Conservation (phyloP, 106 monocot genomes). For the Iris macrosiphon region DNA sequence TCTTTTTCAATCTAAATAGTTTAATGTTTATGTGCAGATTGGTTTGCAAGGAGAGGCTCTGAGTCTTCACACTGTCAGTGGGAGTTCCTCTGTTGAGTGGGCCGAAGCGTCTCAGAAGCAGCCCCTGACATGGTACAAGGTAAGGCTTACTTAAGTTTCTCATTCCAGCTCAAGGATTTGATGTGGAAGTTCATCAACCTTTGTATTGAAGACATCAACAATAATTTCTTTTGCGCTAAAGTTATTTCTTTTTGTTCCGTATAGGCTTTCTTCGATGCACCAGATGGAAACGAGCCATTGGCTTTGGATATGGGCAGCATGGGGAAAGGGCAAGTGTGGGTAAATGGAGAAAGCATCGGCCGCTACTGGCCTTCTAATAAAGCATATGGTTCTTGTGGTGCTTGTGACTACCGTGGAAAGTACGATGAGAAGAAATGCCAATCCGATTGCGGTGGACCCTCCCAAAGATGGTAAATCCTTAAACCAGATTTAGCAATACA, state of each 20-base stretch:
- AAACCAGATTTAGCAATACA: neutral
- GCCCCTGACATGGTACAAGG: constrained; percentile 76
- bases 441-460: constrained; percentile 47
- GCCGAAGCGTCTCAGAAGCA: constrained; percentile 33
- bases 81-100: constrained; percentile 63
- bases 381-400: constrained; percentile 62
- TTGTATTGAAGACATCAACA: too few relatives aligned
- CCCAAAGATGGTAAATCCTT: constrained; percentile 68
- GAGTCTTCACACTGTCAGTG: constrained; percentile 50
- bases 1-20: too few relatives aligned
- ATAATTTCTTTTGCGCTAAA: too few relatives aligned
- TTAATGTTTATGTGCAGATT: constrained; percentile 26
- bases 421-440: constrained; percentile 61
- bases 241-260: neutral
- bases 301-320: constrained; percentile 81
- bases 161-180: neutral
- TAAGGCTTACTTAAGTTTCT: constrained; percentile 8
- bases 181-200: neutral
- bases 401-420: constrained; percentile 50
- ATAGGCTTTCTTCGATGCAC: constrained; percentile 72
- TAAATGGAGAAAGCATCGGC: constrained; percentile 73
- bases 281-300: constrained; percentile 62
- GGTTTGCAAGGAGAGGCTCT: constrained; percentile 64
- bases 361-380: constrained; percentile 68
- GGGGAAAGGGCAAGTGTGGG: constrained; percentile 84